A percentile compares a stretch with the other conserved stretches of the same genome.
phyloP scores from a whole-genome alignment of 225 moss, liverwort and hornwort genomes.

The Asterella californica region DNA sequence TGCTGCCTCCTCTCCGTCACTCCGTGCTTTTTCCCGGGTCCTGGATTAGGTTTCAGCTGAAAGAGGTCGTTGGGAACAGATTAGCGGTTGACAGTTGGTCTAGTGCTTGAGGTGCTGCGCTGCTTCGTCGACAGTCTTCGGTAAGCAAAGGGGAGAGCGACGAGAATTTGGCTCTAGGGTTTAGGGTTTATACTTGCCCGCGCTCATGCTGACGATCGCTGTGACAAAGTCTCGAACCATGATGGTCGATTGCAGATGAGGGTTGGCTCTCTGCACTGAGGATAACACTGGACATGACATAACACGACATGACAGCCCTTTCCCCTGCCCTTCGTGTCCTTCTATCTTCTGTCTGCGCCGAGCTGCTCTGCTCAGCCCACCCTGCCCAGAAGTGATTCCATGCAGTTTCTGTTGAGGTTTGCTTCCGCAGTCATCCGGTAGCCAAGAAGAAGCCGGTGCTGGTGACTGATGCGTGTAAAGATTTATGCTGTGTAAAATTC shows the following conservation, averaged over 20 bases:
- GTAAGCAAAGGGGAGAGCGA: background rate
- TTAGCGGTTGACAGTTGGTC: background rate
- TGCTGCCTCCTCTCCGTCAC: no score
- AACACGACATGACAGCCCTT: background rate
- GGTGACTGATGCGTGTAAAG: background rate
- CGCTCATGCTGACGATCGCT: background rate
- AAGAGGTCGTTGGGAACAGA: background rate
- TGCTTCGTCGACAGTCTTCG: constrained; percentile 1
- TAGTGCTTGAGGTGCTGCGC: background rate
- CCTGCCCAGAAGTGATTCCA: no score
- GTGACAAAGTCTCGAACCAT: background rate
- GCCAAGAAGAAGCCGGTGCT: background rate
- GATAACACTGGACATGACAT: background rate
- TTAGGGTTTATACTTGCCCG: constrained; percentile 3
- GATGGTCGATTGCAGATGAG: background rate
- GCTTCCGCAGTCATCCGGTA: background rate
- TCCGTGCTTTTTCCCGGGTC: background rate
- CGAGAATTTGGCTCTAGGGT: constrained; percentile 8
- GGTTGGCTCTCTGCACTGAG: background rate
- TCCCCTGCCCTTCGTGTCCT: background rate
- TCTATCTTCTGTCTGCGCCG: background rate
- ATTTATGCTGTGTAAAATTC: background rate
- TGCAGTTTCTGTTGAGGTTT: background rate
- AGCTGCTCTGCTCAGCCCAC: background rate
- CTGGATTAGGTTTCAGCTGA: constrained; percentile 5